Base-by-base conservation (phyloP, 495 filamentous ascomycete genomes). In the Ascobolus immersus region DNA sequence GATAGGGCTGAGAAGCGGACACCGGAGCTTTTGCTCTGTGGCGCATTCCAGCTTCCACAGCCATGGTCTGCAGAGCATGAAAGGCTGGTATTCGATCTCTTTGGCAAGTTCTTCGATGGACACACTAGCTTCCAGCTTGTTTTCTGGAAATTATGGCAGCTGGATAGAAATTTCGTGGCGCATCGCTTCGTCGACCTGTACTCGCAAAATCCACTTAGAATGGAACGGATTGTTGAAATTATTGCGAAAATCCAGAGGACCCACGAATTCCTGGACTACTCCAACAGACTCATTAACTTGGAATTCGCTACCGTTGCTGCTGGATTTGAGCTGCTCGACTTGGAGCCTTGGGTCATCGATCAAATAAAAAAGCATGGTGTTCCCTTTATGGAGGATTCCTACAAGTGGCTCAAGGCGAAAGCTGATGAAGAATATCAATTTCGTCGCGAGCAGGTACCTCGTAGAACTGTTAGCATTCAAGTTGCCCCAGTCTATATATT, bases 271-370 rank as follows among this genome's bases (percentile, higher is more conserved):
- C 49, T 21, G 47, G 49, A 23, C 28, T 50, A 13, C 28, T 50
- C 19, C 43, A 49, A 23, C 36, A 10, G 10, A 31, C 28, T 31
- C 28, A 31, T 12, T n/a, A 31, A 17, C 4, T 17, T 91, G 29
- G 86, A 99, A 52, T 65, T 99, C 33, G 75, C 78, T 9, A 74
- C 81, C 19, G 61, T 80, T 20, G 81, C 79, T n/a, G 80, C 92
- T 52, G 71, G 76, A 4, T 73, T 74, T 40, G 69, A 70, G 9
- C 58, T 69, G 10, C 69, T 90, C 33, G 74, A 93, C 44, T 54
- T 94, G 14, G 64, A 75, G 25, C 62, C 73, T 35, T 96, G 89
- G 89, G 62, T 73, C 20, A 65, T 69, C 27, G 47, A 50, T 12
- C 45, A 45, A 46, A 36, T 49, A 4, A 39, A 32, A 15, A 49